Conservation (phyloP, 2,329 filamentous ascomycete genomes). For the Plectosphaerella sp. region DNA sequence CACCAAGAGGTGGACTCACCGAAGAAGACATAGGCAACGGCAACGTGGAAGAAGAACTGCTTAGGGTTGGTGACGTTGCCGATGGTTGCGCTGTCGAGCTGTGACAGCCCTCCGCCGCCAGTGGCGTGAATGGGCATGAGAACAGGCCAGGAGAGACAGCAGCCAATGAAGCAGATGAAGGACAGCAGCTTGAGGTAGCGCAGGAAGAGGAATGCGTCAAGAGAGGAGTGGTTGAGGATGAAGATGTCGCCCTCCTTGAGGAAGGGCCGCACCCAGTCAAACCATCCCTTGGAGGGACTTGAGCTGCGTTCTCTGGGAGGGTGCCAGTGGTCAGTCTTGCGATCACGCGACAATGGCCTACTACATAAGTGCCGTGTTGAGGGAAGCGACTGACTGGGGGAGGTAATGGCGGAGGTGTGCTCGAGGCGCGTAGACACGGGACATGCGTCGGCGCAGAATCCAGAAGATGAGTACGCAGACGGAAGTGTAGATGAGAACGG, state of each 20-base stretch:
- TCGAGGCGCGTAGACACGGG: constrained; percentile 52
- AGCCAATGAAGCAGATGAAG: constrained; percentile 76
- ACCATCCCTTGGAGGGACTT: constrained; percentile 50
- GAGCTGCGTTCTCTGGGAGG: constrained; percentile 6
- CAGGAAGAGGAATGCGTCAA: constrained; percentile 88
- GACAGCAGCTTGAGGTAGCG: constrained; percentile 63
- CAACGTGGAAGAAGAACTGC: constrained; percentile 75
- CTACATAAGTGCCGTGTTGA: neutral
- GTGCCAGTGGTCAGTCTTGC: neutral
- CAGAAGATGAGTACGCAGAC: constrained; percentile 50
- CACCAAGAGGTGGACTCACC: constrained; percentile 18
- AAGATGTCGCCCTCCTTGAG: constrained; percentile 70
- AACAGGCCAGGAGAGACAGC: constrained; percentile 79
- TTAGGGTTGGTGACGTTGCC: constrained; percentile 52
- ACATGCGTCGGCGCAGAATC: constrained; percentile 38
- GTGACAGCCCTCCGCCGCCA: constrained; percentile 58
- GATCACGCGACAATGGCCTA: too few species aligned
- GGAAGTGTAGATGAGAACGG: constrained; percentile 42
- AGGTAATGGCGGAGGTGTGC: constrained; percentile 44
- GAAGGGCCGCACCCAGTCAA: constrained; percentile 66
- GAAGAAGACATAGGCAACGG: constrained; percentile 79
- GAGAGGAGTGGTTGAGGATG: constrained; percentile 82
- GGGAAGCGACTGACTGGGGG: constrained; percentile 35
- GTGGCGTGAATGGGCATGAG: constrained; percentile 81
- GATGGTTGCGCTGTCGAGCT: constrained; percentile 59